Conservation (phyloP, 495 filamentous ascomycete genomes). For the Neurospora sp. region DNA sequence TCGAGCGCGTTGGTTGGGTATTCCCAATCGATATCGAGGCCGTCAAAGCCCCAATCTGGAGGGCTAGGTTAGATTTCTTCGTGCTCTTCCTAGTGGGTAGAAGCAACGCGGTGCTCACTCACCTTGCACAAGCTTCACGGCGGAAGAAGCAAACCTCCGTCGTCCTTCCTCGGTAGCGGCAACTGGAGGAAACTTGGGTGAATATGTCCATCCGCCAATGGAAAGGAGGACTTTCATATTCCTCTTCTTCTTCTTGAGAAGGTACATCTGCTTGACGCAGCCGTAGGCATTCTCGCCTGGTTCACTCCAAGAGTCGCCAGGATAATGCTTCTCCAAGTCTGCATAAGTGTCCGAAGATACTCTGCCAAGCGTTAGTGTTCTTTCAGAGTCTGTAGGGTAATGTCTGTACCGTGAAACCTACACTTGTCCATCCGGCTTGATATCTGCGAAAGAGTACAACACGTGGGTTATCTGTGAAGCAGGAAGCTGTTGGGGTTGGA, state of each 20-base stretch:
- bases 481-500: conserved; percentile 68
- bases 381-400: background rate
- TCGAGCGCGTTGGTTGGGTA: conserved; percentile 48
- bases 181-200: conserved; percentile 63
- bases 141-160: conserved; percentile 50
- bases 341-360: conserved; percentile 45
- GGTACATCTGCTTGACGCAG: conserved; percentile 73
- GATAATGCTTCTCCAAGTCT: conserved; percentile 67
- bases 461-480: conserved; percentile 73
- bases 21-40: conserved; percentile 55
- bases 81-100: background rate
- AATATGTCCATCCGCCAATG: conserved; percentile 87
- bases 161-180: conserved; percentile 47
- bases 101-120: background rate
- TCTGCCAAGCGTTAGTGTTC: conserved; percentile 10
- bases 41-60: conserved; percentile 47
- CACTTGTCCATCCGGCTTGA: conserved; percentile 73
- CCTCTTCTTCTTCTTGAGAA: conserved; percentile 73
- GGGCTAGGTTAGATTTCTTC: background rate
- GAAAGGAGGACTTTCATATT: conserved; percentile 75
- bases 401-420: conserved; percentile 26
- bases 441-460: conserved; percentile 80
- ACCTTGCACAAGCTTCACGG: conserved; percentile 53
- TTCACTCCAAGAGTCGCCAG: conserved; percentile 60
- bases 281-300: conserved; percentile 61